Evolutionary conservation across 371 early-diverging fungal species (phyloP).

Genomic region (Lichtheimia hyalospora): DNA sequence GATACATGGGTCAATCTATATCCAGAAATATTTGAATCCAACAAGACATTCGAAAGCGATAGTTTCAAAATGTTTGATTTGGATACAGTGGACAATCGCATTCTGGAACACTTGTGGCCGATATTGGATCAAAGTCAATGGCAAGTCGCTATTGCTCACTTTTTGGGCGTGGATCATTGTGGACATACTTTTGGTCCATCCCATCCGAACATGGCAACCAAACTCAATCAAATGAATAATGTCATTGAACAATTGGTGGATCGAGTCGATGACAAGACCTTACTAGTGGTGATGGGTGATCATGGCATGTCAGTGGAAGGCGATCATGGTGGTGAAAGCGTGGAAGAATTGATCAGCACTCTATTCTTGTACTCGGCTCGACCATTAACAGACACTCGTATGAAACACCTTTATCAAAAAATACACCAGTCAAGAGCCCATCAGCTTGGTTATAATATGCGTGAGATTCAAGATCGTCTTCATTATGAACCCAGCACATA

Average conservation of each 20-base stretch:
- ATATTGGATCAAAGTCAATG: constrained; percentile 17
- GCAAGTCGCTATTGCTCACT: constrained; percentile 88
- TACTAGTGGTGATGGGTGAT: constrained; percentile 96
- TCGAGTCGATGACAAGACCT: constrained; percentile 72
- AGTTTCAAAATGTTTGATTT: constrained; percentile 93
- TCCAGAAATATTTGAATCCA: constrained; percentile 53
- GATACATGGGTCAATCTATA: constrained; percentile 93
- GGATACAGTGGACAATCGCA: constrained; percentile 90
- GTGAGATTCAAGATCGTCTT: constrained; percentile 16
- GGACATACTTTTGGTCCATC: constrained; percentile 93
- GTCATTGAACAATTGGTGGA: constrained; percentile 69
- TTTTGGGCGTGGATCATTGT: constrained; percentile 96
- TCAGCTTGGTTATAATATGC: constrained; percentile 24
- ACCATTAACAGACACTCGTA: constrained; percentile 22
- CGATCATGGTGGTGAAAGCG: constrained; percentile 97
- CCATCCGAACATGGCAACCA: constrained; percentile 82
- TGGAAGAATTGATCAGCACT: constrained; percentile 84
- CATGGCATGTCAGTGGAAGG: constrained; percentile 99
- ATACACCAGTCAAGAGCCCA: constrained; percentile 24
- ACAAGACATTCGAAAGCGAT: constrained; percentile 73
- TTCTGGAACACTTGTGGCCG: constrained; percentile 65
- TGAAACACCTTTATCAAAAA: constrained; percentile 12
- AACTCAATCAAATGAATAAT: constrained; percentile 83
- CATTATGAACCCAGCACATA: constrained; percentile 25
- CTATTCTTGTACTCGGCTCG: constrained; percentile 76